phyloP scores from a whole-genome alignment of 257 asterid genomes.

The Orobanche coerulescens region DNA sequence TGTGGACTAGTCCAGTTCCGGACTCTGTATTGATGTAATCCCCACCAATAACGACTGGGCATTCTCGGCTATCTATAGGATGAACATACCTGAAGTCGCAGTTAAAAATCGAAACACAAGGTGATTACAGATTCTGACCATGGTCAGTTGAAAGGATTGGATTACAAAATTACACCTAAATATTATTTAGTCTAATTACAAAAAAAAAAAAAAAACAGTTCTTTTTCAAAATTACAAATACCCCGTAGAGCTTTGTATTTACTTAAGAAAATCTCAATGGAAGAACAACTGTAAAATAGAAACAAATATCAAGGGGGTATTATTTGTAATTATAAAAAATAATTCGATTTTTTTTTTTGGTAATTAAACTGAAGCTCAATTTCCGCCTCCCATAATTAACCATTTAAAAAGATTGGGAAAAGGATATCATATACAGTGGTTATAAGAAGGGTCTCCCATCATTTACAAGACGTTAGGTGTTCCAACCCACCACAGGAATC shows the following conservation, averaged over 20 bases:
- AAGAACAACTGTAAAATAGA: background rate
- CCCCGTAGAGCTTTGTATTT: background rate
- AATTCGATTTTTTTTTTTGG: background rate
- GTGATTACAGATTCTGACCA: constrained; percentile 4
- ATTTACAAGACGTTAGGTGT: background rate
- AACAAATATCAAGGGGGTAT: background rate
- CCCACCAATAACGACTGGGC: constrained; percentile 87
- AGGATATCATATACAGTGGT: background rate
- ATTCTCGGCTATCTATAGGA: constrained; percentile 75
- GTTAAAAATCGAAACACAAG: constrained; percentile 12
- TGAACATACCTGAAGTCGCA: constrained; percentile 61
- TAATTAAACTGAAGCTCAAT: background rate
- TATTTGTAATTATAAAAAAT: background rate
- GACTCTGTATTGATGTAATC: constrained; percentile 95
- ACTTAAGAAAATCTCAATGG: background rate
- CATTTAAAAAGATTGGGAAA: background rate
- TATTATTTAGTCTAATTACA: background rate
- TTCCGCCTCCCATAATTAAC: background rate
- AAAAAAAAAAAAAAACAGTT: background rate
- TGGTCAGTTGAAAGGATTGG: background rate
- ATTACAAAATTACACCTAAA: background rate
- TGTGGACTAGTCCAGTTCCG: constrained; percentile 97
- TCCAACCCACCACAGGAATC: background rate
- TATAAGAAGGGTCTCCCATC: background rate
- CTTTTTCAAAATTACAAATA: background rate